Evolutionary conservation across 2,329 filamentous ascomycete genomes (phyloP), one percentile per base, ranked within the genome.

Genomic region (Coniochaeta prunicola): DNA sequence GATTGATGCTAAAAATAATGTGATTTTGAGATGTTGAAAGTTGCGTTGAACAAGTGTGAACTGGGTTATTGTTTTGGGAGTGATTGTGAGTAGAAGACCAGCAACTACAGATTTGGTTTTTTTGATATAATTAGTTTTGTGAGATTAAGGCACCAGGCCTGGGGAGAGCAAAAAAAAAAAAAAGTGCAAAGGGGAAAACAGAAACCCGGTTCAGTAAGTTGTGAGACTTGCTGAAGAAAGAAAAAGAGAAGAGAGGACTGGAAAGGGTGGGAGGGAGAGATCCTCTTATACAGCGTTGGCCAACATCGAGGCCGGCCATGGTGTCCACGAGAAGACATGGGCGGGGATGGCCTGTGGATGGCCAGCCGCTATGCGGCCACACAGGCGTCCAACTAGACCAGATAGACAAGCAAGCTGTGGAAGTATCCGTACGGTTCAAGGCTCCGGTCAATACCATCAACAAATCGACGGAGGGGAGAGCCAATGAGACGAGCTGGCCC

Each of bases 191-290:
- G 68, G 69, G 70, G 74, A 77, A 80, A 83, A 78, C 73, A 79
- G 77, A 74, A 73, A 78, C 75, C 74, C 76, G 77, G 77, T 79
- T 79, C 79, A 70, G 73, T 71, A 67, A 69, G 76, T 80, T 80
- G 74, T 78, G 69, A 77, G 53, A 77, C 85, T 89, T 89, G 86
- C 86, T 87, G 80, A 80, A 80, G 85, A 84, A 68, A 68, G 36
- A 33, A 68, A 73, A 77, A 76, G 70, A 69, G 72, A 70, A 67
- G 66, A 67, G 66, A 73, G 74, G 74, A 69, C 69, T 67, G 71
- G 68, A 65, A 67, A 69, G 67, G 66, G 68, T 69, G 68, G 70
- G 70, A 70, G 69, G 70, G 70, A 70, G 67, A 66, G 64, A 66
- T 66, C 61, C 66, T 72, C 72, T 74, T 78, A 77, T 77, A 76